Percentiles rank a stretch among this genome's conserved stretches.
phyloP scores from a whole-genome alignment of 2,329 filamentous ascomycete genomes.

The Chrysoporthe deuterocubensis region DNA sequence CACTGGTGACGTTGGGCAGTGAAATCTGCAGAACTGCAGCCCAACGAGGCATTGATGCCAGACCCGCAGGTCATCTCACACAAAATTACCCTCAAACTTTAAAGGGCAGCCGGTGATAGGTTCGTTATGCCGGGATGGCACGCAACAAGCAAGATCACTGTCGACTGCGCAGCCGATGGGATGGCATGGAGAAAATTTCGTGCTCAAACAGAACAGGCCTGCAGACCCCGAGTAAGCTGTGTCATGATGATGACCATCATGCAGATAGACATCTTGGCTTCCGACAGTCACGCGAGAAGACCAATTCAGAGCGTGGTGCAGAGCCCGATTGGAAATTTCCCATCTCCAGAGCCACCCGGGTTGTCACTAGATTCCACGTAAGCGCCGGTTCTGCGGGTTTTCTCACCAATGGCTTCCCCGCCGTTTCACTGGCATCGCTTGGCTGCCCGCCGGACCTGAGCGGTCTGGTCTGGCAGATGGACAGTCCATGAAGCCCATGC shows the following conservation, averaged over 20 bases:
- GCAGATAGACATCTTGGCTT: neutral
- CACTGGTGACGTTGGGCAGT: conserved; percentile 28
- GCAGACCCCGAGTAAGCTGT: neutral
- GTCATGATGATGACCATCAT: neutral
- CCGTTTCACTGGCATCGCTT: neutral
- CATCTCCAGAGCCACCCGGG: neutral
- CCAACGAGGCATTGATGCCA: conserved; percentile 31
- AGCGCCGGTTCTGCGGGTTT: conserved; percentile 1
- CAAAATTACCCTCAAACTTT: conserved; percentile 13
- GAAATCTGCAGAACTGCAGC: conserved; percentile 27
- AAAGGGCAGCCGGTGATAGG: conserved; percentile 24
- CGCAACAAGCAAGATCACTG: neutral
- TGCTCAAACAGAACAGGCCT: neutral
- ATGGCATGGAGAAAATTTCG: neutral
- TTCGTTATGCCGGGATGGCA: conserved; percentile 5
- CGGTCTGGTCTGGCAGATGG: neutral
- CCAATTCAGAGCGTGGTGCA: too few relatives aligned
- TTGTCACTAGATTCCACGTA: neutral
- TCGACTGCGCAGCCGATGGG: neutral
- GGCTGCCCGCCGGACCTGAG: neutral
- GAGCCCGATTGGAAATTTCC: neutral
- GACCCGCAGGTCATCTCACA: conserved; percentile 28
- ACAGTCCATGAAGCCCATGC: neutral
- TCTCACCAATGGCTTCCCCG: neutral
- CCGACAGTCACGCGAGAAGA: too few relatives aligned